These are phyloP conservation scores for Saccharomyces uvarum DNA, from an alignment of 1,139 yeast genomes.

Conservation along the genomic window DNA sequence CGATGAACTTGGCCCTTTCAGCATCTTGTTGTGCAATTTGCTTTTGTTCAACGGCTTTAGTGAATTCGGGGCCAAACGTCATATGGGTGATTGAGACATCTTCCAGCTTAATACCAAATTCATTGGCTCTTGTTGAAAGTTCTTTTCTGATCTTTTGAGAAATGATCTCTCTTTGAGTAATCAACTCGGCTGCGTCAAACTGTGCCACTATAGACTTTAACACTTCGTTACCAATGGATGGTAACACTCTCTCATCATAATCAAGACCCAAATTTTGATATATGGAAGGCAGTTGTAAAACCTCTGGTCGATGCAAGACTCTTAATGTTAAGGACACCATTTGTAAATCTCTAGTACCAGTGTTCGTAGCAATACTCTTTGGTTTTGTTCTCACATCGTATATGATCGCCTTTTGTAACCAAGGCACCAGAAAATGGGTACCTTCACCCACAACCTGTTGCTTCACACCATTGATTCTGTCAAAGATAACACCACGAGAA, in stretches of 20 bases:
- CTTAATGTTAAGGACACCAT: constrained; percentile 90
- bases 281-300: constrained; percentile 67
- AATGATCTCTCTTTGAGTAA: constrained; percentile 94
- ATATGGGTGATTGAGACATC: constrained; percentile 97
- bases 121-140: constrained; percentile 72
- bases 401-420: constrained; percentile 87
- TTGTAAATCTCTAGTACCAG: constrained; percentile 96
- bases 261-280: constrained; percentile 90
- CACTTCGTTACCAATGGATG: constrained; percentile 95
- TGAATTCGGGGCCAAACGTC: constrained; percentile 95
- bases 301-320: constrained; percentile 91
- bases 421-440: constrained; percentile 88
- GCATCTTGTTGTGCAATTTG: constrained; percentile 99
- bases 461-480: constrained; percentile 83
- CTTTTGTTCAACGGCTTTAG: constrained; percentile 97
- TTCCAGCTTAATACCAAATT: constrained; percentile 85
- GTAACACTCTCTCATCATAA: constrained; percentile 93
- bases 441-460: constrained; percentile 89
- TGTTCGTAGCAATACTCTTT: constrained; percentile 84
- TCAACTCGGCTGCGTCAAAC: constrained; percentile 95
- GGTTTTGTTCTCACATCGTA: constrained; percentile 93
- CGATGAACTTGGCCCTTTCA: constrained; percentile 89
- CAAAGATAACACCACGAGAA: constrained; percentile 89
- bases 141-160: constrained; percentile 86
- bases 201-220: constrained; percentile 94